These are phyloP conservation scores for Psilocybe cyanescens DNA, from an alignment of 768 basidiomycete genomes.

Conservation along the genomic window DNA sequence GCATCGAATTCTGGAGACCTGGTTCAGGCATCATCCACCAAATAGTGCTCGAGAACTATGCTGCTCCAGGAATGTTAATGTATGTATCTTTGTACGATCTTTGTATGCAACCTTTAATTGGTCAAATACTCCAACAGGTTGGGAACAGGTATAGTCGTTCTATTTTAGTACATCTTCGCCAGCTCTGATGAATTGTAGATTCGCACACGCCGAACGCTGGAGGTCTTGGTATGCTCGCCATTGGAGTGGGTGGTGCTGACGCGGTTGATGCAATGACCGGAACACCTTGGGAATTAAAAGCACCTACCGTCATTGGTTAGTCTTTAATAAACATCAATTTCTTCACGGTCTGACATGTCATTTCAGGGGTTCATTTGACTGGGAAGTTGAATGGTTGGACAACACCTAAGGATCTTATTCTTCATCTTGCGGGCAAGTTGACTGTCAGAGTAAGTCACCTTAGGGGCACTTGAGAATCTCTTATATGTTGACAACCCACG, in stretches of 20 bases:
- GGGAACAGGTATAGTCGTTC: slow-evolving; percentile 63
- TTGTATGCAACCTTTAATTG: slow-evolving; percentile 3
- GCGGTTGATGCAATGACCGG: slow-evolving; percentile 98
- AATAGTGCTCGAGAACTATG: slow-evolving; percentile 97
- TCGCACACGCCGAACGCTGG: slow-evolving; percentile 99
- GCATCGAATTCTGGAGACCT: slow-evolving; percentile 98
- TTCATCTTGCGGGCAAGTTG: slow-evolving; percentile 91
- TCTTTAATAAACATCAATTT: background rate
- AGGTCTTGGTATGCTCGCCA: slow-evolving; percentile 94
- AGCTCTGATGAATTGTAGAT: slow-evolving; percentile 48
- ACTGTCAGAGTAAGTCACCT: slow-evolving; percentile 77
- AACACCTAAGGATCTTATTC: slow-evolving; percentile 94
- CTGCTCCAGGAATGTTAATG: slow-evolving; percentile 95
- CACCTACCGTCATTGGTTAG: slow-evolving; percentile 81
- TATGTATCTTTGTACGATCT: slow-evolving; percentile 33
- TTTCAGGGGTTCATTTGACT: slow-evolving; percentile 82
- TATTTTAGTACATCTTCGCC: background rate
- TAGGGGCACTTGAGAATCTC: background rate
- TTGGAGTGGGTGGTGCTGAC: slow-evolving; percentile 99
- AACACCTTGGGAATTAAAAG: slow-evolving; percentile 98
- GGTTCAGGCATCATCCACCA: slow-evolving; percentile 98
- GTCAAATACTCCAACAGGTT: slow-evolving; percentile 50
- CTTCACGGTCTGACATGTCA: background rate
- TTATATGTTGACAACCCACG: background rate
- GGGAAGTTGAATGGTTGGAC: slow-evolving; percentile 91